Evolutionary conservation across 148 eudicot species (phyloP).

Genomic region (Beta vulgaris): DNA sequence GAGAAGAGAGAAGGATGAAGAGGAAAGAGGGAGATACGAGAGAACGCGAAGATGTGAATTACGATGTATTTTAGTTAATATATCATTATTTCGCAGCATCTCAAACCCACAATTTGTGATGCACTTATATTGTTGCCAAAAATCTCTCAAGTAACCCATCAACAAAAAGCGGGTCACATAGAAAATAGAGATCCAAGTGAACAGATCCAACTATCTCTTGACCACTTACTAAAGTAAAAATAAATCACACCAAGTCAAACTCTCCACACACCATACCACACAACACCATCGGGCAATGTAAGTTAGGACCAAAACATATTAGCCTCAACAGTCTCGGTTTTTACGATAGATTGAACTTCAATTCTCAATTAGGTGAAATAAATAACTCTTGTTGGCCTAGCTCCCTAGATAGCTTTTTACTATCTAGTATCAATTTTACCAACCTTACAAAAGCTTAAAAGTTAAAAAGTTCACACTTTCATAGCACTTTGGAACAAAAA

Average conservation of each 20-base stretch:
- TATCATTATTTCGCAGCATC: background rate
- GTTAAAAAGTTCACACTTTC: conserved; percentile 5
- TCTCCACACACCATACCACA: background rate
- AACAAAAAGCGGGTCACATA: too few species aligned
- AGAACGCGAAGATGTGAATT: too few species aligned
- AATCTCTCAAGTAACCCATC: too few species aligned
- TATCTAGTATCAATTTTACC: background rate
- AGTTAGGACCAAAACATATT: too few species aligned
- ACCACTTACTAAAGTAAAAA: background rate
- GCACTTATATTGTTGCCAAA: background rate
- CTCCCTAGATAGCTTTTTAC: too few species aligned
- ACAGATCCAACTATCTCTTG: background rate
- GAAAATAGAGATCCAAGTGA: background rate
- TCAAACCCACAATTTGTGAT: background rate
- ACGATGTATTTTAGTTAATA: background rate
- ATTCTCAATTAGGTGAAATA: too few species aligned
- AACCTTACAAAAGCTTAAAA: background rate
- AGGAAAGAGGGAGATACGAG: too few species aligned
- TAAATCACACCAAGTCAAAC: background rate
- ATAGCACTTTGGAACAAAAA: background rate
- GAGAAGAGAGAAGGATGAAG: too few species aligned
- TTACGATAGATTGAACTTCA: too few species aligned
- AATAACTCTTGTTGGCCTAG: too few species aligned
- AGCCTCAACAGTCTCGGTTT: too few species aligned
- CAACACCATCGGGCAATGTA: too few species aligned